Evolutionary conservation across 73 alveolate genomes (phyloP), one percentile per base, ranked within the genome.

Genomic region (Paramecium bursaria): DNA sequence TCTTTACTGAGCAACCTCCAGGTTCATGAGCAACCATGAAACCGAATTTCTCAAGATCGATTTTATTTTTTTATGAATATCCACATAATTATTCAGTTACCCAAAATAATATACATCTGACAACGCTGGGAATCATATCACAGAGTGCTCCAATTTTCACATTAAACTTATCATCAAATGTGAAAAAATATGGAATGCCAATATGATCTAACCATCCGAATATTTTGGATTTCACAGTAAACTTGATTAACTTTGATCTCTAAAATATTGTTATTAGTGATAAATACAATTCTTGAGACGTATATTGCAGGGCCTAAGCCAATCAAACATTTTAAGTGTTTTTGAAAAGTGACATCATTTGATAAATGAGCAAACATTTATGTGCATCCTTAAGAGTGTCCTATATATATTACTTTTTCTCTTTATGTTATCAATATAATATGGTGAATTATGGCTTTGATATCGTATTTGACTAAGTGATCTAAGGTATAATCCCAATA

Each of bases 1-100:
- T 57, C 33, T 57, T 57, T 23, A 50, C 0, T 27, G 76, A 27
- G 1, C 35, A 57, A 57, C 76, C 76, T 57, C 76, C 76, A 57
- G 76, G 76, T 67, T 91, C 97, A 75, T 91, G 86, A 17, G 92
- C 74, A 7, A 67, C 92, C 88, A 91, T 77, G 61, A 91, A 90
- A 14, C 93, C 91, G 49, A 92, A 85, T 26, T 90, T 82, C n/a
- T 54, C 74, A 4, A 88, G 74, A 52, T 91, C 90, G 21, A 92
- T 85, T 75, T 87, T 90, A 49, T 86, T 82, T 15, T 47, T 77
- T 22, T 50, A 23, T 35, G 85, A 85, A 74, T 75, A 80, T 19
- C 94, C 95, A 17, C 90, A 80, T 5, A 90, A 47, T 4, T 75
- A 52, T 26, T 89, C 85, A 50, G 90, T 86, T 11, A 92, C 51